Conservation (phyloP, 768 basidiomycete species). For the Macrocybe gigantea region DNA sequence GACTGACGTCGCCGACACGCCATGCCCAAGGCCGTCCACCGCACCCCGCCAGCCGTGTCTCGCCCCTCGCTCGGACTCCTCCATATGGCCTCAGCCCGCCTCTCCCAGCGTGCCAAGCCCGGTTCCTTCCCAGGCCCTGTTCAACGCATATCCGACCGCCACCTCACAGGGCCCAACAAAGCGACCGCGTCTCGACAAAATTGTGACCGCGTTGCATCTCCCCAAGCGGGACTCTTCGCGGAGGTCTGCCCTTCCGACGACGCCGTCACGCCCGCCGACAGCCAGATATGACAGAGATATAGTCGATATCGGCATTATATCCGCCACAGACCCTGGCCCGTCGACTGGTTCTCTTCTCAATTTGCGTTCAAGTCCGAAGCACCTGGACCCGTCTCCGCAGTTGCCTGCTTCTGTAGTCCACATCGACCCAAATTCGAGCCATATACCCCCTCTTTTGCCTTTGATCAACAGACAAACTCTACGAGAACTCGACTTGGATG, state of each 20-base stretch:
- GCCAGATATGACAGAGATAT: constrained; percentile 32
- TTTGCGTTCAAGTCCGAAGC: constrained; percentile 19
- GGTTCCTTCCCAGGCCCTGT: constrained; percentile 19
- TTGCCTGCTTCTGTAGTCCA: constrained; percentile 21
- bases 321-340: constrained; percentile 35
- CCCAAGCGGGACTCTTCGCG: constrained; percentile 12
- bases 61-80: constrained; percentile 17
- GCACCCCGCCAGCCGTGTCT: constrained; percentile 39
- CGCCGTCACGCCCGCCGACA: constrained; percentile 19
- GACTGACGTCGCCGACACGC: constrained; percentile 27
- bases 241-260: constrained; percentile 11
- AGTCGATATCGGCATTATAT: constrained; percentile 41
- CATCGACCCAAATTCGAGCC: constrained; percentile 40
- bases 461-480: constrained; percentile 81
- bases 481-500: constrained; percentile 78
- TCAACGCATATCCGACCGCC: constrained; percentile 11
- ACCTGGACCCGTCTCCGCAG: background rate
- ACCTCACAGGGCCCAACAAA: constrained; percentile 18
- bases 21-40: constrained; percentile 6
- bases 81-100: constrained; percentile 21
- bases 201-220: constrained; percentile 18
- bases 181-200: constrained; percentile 36
- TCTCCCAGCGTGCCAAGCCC: constrained; percentile 26
- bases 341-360: constrained; percentile 38
- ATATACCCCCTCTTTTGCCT: constrained; percentile 66